phyloP scores from a whole-genome alignment of 306 rosid genomes.

The Styphnolobium japonicum region DNA sequence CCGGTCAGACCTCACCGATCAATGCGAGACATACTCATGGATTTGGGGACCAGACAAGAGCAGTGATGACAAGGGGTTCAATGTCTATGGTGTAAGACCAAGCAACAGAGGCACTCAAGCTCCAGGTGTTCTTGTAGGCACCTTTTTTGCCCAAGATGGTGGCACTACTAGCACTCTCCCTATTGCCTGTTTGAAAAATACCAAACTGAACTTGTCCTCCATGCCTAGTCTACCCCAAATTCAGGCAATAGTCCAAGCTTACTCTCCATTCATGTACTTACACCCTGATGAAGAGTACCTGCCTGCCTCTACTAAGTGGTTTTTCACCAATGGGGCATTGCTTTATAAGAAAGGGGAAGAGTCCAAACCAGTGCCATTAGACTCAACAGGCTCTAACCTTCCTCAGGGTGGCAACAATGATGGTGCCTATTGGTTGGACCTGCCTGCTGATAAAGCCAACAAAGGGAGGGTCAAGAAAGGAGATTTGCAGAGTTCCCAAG shows the following conservation, averaged over 20 bases:
- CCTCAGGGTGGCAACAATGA: slow-evolving; percentile 32
- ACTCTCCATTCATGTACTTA: slow-evolving; percentile 33
- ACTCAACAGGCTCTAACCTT: slow-evolving; percentile 29
- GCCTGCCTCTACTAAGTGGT: slow-evolving; percentile 25
- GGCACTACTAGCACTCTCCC: slow-evolving; percentile 9
- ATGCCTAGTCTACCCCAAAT: slow-evolving; percentile 34
- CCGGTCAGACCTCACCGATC: slow-evolving; percentile 32
- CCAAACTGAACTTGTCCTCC: neutral
- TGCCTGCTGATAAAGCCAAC: slow-evolving; percentile 26
- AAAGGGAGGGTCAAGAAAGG: slow-evolving; percentile 30
- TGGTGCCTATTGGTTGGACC: slow-evolving; percentile 34
- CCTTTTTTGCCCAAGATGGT: slow-evolving; percentile 32
- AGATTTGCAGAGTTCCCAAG: slow-evolving; percentile 19
- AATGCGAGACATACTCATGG: slow-evolving; percentile 27
- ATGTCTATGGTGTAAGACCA: slow-evolving; percentile 29
- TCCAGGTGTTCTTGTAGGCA: slow-evolving; percentile 31
- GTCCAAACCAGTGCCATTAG: slow-evolving; percentile 23
- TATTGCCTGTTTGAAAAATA: slow-evolving; percentile 31
- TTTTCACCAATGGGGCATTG: slow-evolving; percentile 37
- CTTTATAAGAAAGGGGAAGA: slow-evolving; percentile 30
- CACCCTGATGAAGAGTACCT: slow-evolving; percentile 31
- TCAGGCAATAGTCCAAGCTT: slow-evolving; percentile 20
- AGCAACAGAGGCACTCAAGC: slow-evolving; percentile 30
- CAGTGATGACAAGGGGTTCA: slow-evolving; percentile 29
- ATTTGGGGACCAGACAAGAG: slow-evolving; percentile 34